phyloP scores from a whole-genome alignment of 2,329 filamentous ascomycete genomes.

The Geosmithia morbida region DNA sequence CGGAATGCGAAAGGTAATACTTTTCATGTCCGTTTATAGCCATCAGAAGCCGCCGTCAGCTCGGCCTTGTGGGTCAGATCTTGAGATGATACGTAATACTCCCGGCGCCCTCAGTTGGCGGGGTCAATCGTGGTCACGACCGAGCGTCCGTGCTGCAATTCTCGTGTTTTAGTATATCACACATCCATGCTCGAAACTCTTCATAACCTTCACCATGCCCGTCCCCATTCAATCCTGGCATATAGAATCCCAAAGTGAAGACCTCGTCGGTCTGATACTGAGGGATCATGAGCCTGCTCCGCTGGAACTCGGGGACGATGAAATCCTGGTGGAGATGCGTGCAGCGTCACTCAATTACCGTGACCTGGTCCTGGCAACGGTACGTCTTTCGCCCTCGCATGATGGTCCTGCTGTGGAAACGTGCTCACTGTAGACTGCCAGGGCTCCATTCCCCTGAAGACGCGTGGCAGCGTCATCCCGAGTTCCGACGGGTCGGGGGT shows the following conservation, averaged over 20 bases:
- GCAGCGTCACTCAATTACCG: constrained; percentile 34
- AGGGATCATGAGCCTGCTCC: constrained; percentile 1
- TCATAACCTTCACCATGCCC: neutral
- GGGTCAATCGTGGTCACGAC: too few species aligned
- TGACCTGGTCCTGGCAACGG: constrained; percentile 26
- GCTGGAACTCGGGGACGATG: constrained; percentile 33
- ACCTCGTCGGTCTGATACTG: constrained; percentile 2
- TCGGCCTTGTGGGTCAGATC: too few species aligned
- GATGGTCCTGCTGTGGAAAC: too few species aligned
- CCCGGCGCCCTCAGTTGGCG: too few species aligned
- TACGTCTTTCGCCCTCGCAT: constrained; percentile 2
- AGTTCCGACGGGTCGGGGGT: constrained; percentile 26
- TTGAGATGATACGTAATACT: too few species aligned
- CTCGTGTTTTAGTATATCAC: too few species aligned
- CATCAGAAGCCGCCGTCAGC: too few species aligned
- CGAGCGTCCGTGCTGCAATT: too few species aligned
- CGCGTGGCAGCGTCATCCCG: constrained; percentile 12
- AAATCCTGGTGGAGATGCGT: constrained; percentile 45
- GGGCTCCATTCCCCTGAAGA: constrained; percentile 9
- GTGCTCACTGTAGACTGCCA: constrained; percentile 1
- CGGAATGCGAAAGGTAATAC: too few species aligned
- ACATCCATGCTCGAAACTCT: too few species aligned
- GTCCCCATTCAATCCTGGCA: neutral
- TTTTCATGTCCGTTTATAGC: too few species aligned
- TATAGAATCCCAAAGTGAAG: neutral